Evolutionary conservation across 2,329 filamentous ascomycete species (phyloP), one percentile per base, ranked within the genome.

Genomic region (Tolypocladium capitatum): DNA sequence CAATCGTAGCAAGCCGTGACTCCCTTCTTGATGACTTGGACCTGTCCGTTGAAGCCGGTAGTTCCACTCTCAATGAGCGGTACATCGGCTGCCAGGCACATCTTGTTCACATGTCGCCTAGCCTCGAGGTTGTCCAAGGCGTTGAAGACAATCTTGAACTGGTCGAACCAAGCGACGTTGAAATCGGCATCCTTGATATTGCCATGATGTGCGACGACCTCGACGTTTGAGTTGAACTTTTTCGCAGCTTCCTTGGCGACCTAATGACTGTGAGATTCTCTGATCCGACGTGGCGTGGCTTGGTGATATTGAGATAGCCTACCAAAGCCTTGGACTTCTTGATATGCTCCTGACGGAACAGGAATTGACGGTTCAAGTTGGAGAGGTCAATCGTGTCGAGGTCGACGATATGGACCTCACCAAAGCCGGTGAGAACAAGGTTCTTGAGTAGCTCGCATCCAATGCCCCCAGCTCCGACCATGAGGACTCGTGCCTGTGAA

Each of bases 401-500:
- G 66, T 98, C 92, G 56, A 98, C 88, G 42, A 97, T 83, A 65
- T 95, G 86, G 45, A 97, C 82, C 68, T 95, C 86, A 55, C 88
- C 88, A 58, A 95, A 98, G 55, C 91, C 90, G 40, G 83, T 85
- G 44, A 95, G 81, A 41, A 91, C 88, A 49, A 98, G 81, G 66
- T 97, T 95, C 74, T 98, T 98, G 54, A 98, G 80, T 8, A 98
- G 76, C 69, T 98, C 92, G 69, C 92, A 98, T 57, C 92, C 92
- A 62, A 98, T 98, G 52, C 92, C 92, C 52, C 92, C 92, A 48
- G 92, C 92, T 59, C 92, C 92, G 49, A 98, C 91, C 74, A 98
- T 88, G 49, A 98, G 75, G 46, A 96, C 84, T 53, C 83, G 85
- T 52, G 88, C 79, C 89, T 95, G 50, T 46, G 32, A 24, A 21